A percentile compares a stretch with the other conserved stretches of the same genome.
Conservation (phyloP, 192 early-diverging fungal genomes). For the Backusella circina region DNA sequence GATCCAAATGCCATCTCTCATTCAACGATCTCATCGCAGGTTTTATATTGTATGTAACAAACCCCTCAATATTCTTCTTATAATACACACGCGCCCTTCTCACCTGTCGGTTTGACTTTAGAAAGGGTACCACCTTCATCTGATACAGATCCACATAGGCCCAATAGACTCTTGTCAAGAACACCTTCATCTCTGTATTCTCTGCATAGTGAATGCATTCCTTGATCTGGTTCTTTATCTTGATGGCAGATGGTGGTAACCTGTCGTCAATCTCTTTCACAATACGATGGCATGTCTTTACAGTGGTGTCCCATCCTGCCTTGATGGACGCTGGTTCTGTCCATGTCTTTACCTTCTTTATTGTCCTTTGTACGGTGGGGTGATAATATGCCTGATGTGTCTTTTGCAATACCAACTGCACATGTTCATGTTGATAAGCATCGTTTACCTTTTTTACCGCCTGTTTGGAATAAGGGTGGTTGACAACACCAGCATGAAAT, state of each 20-base stretch:
- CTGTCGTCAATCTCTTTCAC: background rate
- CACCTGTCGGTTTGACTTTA: background rate
- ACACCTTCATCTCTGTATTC: background rate
- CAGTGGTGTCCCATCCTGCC: background rate
- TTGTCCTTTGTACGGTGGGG: background rate
- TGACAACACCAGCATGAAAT: background rate
- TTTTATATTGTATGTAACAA: background rate
- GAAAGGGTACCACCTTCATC: background rate
- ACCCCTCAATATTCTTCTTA: background rate
- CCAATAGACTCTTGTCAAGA: background rate
- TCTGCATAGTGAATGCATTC: background rate
- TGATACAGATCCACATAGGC: background rate
- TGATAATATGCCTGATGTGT: background rate
- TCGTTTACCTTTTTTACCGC: background rate
- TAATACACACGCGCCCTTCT: background rate
- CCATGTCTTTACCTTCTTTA: background rate
- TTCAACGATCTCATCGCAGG: background rate
- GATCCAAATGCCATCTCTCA: background rate
- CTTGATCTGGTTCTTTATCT: background rate
- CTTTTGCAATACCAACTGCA: background rate
- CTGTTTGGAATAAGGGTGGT: background rate
- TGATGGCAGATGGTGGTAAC: background rate
- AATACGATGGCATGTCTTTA: background rate
- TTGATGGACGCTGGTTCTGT: background rate
- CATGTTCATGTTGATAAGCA: background rate